These are phyloP conservation scores for Ogataea sp. DNA, from an alignment of 805 yeast genomes.

Conservation along the genomic window DNA sequence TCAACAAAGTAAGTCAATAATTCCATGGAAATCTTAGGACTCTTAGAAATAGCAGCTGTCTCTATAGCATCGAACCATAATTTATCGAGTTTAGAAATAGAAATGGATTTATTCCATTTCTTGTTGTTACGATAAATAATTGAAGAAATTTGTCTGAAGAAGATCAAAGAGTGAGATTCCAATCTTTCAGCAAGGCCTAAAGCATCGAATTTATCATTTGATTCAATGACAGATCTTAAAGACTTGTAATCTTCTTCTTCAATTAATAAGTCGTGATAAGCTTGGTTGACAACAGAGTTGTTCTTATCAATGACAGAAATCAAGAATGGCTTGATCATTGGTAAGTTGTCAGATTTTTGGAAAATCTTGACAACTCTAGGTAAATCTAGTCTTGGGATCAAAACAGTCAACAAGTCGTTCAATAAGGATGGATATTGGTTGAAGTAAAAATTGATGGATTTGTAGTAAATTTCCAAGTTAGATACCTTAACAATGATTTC, in stretches of 20 bases:
- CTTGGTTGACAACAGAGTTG: slow-evolving; percentile 84
- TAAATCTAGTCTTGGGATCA: slow-evolving; percentile 85
- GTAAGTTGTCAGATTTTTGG: slow-evolving; percentile 91
- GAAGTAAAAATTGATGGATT: slow-evolving; percentile 92
- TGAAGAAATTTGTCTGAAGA: slow-evolving; percentile 96
- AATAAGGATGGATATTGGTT: slow-evolving; percentile 86
- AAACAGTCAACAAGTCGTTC: slow-evolving; percentile 75
- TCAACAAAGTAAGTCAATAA: slow-evolving; percentile 87
- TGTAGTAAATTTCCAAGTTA: slow-evolving; percentile 92
- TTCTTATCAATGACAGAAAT: slow-evolving; percentile 87
- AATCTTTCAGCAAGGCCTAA: slow-evolving; percentile 87
- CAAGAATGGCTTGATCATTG: slow-evolving; percentile 91
- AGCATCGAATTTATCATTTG: slow-evolving; percentile 86
- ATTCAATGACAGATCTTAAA: slow-evolving; percentile 76
- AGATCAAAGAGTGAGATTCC: slow-evolving; percentile 83
- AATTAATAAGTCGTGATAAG: slow-evolving; percentile 89
- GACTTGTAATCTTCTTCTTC: slow-evolving; percentile 96
- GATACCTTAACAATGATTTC: slow-evolving; percentile 92
- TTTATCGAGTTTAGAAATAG: slow-evolving; percentile 84
- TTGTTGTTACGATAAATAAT: slow-evolving; percentile 88
- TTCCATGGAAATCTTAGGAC: slow-evolving; percentile 80
- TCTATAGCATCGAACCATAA: slow-evolving; percentile 92
- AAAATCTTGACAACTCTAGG: slow-evolving; percentile 93
- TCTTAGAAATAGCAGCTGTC: slow-evolving; percentile 80
- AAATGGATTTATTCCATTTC: slow-evolving; percentile 85